A percentile compares a stretch with the other conserved stretches of the same genome.
Evolutionary conservation across 306 rosid species (phyloP).

Genomic region (Spatholobus suberectus): DNA sequence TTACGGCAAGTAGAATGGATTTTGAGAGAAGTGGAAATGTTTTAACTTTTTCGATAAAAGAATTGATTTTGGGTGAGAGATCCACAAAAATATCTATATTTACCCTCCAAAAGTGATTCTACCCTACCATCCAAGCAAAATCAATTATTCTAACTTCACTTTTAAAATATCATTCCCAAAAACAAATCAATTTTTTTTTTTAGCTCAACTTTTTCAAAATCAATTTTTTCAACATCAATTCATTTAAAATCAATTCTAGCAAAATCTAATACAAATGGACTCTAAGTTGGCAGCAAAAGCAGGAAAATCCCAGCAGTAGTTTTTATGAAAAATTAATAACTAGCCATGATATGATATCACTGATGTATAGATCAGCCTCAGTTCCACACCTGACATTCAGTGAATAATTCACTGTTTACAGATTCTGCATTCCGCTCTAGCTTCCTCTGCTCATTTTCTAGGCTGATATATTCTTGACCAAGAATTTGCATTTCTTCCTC

Average conservation of each 20-base stretch:
- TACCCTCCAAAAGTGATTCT: neutral
- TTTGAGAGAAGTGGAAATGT: neutral
- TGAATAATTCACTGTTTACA: conserved; percentile 83
- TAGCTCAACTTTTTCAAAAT: neutral
- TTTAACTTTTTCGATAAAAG: neutral
- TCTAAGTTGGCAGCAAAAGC: neutral
- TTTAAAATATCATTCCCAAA: neutral
- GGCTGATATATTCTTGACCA: conserved; percentile 65
- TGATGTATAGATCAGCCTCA: conserved; percentile 24
- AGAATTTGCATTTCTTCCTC: conserved; percentile 77
- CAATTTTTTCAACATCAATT: neutral
- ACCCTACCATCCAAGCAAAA: neutral
- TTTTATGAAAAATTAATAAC: conserved; percentile 11
- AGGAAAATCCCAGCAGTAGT: conserved; percentile 18
- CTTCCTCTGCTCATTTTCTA: conserved; percentile 80
- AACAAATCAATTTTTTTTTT: neutral
- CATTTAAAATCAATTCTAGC: neutral
- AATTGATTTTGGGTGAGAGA: neutral
- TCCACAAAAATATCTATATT: neutral
- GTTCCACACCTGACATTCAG: conserved; percentile 89
- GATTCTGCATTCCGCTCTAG: conserved; percentile 93
- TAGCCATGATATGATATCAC: conserved; percentile 3
- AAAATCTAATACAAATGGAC: neutral
- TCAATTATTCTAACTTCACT: neutral
- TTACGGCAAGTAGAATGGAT: neutral